Evolutionary conservation across 495 filamentous ascomycete genomes (phyloP).

Genomic region (Amniculicola lignicola): DNA sequence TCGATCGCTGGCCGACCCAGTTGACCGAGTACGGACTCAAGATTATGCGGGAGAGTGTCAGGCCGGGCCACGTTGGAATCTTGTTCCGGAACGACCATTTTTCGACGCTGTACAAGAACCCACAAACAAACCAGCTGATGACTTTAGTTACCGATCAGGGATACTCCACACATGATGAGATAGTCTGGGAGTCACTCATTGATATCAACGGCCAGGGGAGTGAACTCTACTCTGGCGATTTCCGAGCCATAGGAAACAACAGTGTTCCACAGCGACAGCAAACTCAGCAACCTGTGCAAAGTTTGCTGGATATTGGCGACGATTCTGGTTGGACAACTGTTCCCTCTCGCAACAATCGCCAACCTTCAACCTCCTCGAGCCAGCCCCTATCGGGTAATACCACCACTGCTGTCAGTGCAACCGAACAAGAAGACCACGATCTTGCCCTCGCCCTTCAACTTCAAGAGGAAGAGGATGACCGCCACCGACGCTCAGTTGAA

Average conservation of each 20-base stretch:
- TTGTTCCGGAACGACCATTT: slow-evolving; percentile 98
- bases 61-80: slow-evolving; percentile 76
- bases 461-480: slow-evolving; percentile 78
- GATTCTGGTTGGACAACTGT: slow-evolving; percentile 45
- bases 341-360: slow-evolving; percentile 10
- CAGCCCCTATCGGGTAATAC: slow-evolving; percentile 1
- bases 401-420: slow-evolving; percentile 14
- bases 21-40: slow-evolving; percentile 77
- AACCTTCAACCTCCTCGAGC: slow-evolving; percentile 16
- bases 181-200: slow-evolving; percentile 91
- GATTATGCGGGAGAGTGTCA: slow-evolving; percentile 60
- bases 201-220: slow-evolving; percentile 81
- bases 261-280: slow-evolving; percentile 9
- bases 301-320: slow-evolving; percentile 34
- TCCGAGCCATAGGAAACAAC: slow-evolving; percentile 69
- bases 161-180: slow-evolving; percentile 81
- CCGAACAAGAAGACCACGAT: slow-evolving; percentile 73
- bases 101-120: slow-evolving; percentile 81
- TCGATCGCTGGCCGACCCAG: slow-evolving; percentile 76
- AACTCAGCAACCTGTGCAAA: slow-evolving; percentile 30
- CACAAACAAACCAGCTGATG: slow-evolving; percentile 64
- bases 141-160: slow-evolving; percentile 90
- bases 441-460: slow-evolving; percentile 75
- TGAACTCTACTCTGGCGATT: slow-evolving; percentile 87
- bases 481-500: slow-evolving; percentile 49